Evolutionary conservation across 768 basidiomycete species (phyloP).

Genomic region (Pilatotrama ljubarskyi): DNA sequence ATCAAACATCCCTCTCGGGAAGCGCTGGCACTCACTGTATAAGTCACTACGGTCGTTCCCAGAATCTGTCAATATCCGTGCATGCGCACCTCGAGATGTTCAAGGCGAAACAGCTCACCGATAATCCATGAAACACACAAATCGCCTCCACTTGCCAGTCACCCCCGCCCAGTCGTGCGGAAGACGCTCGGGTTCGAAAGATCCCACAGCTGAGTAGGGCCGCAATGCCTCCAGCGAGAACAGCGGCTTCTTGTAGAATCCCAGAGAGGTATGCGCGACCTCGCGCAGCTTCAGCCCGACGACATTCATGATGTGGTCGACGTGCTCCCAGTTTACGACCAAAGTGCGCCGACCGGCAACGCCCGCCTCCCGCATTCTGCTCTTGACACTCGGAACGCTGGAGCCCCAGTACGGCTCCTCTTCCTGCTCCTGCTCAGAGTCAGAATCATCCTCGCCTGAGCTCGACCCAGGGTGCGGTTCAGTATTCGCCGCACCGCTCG

Average conservation of each 20-base stretch:
- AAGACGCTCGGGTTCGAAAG: slow-evolving; percentile 27
- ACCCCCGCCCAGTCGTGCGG: slow-evolving; percentile 71
- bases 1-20: background rate
- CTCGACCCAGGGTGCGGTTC: slow-evolving; percentile 10
- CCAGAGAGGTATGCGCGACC: slow-evolving; percentile 21
- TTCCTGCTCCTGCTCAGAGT: background rate
- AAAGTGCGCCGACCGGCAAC: slow-evolving; percentile 14
- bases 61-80: too few relatives aligned
- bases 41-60: slow-evolving; percentile 4
- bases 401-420: background rate
- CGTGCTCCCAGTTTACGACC: slow-evolving; percentile 61
- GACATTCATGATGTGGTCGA: slow-evolving; percentile 50
- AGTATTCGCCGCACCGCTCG: background rate
- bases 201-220: slow-evolving; percentile 53
- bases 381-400: background rate
- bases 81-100: too few relatives aligned
- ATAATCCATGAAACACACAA: slow-evolving; percentile 80
- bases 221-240: slow-evolving; percentile 52
- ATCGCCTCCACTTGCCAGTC: slow-evolving; percentile 72
- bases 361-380: background rate
- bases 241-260: slow-evolving; percentile 45
- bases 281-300: slow-evolving; percentile 31
- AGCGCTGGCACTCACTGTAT: background rate
- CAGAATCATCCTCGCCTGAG: background rate
- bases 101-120: slow-evolving; percentile 42